phyloP scores from a whole-genome alignment of 2,329 filamentous ascomycete species.

The Septoria petroselini region DNA sequence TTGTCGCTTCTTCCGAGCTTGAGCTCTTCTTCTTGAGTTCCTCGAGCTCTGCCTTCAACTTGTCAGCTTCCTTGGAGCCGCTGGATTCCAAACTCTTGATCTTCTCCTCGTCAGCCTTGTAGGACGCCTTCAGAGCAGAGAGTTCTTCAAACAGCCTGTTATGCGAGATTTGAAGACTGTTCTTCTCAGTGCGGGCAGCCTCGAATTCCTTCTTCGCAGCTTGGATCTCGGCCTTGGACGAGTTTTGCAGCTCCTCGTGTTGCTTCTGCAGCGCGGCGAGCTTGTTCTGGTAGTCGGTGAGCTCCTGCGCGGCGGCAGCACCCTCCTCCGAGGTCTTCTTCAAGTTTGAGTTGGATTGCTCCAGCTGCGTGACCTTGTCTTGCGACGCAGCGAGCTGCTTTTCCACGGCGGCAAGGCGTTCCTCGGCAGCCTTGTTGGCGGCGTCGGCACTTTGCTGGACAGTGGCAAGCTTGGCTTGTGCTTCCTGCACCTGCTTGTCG shows the following conservation, averaged over 20 bases:
- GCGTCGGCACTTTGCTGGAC: slow-evolving; percentile 15
- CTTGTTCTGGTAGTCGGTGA: slow-evolving; percentile 19
- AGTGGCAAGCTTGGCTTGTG: slow-evolving; percentile 20
- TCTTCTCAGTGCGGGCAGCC: slow-evolving; percentile 23
- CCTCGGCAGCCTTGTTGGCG: slow-evolving; percentile 12
- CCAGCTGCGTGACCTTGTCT: slow-evolving; percentile 21
- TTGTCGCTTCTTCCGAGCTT: slow-evolving; percentile 17
- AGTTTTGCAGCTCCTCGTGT: slow-evolving; percentile 24
- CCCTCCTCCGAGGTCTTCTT: slow-evolving; percentile 22
- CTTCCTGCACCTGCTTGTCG: slow-evolving; percentile 20
- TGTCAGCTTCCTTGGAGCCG: slow-evolving; percentile 16
- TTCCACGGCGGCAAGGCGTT: slow-evolving; percentile 14
- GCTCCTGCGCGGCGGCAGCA: slow-evolving; percentile 19
- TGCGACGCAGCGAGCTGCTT: slow-evolving; percentile 22
- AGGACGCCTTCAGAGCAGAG: slow-evolving; percentile 17
- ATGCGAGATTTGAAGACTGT: slow-evolving; percentile 26
- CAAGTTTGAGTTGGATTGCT: slow-evolving; percentile 20
- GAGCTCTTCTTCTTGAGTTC: slow-evolving; percentile 20
- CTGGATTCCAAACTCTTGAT: slow-evolving; percentile 16
- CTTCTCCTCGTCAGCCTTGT: slow-evolving; percentile 20
- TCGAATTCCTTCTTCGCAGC: slow-evolving; percentile 24
- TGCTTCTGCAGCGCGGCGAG: slow-evolving; percentile 21
- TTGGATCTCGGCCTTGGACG: slow-evolving; percentile 17
- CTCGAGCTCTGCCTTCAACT: slow-evolving; percentile 22
- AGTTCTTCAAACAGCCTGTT: slow-evolving; percentile 29